Evolutionary conservation across 2,329 filamentous ascomycete genomes (phyloP).

Genomic region (Emericellopsis cladophorae): DNA sequence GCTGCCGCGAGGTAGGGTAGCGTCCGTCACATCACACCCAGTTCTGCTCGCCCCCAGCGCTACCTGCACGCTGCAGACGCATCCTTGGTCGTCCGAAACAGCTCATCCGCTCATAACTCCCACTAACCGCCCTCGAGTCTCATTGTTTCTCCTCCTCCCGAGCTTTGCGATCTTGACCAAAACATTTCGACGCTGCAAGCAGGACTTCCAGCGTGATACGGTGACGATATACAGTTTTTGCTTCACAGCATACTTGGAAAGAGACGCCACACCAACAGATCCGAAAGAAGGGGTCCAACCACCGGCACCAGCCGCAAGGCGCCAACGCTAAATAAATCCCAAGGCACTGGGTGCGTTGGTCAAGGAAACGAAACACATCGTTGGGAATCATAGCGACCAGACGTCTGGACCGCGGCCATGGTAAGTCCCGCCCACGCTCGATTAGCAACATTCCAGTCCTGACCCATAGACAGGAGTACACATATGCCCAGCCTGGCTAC

Average conservation of each 20-base stretch:
- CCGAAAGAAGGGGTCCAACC: conserved; percentile 10
- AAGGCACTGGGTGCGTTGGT: no score
- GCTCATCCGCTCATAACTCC: conserved; percentile 34
- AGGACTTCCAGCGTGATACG: no score
- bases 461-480: conserved; percentile 18
- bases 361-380: conserved; percentile 7
- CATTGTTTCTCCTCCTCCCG: conserved; percentile 18
- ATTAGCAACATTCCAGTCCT: background rate
- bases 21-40: conserved; percentile 3
- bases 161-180: conserved; percentile 26
- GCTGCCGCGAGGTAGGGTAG: background rate
- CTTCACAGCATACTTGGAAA: conserved; percentile 11
- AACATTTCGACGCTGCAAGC: conserved; percentile 17
- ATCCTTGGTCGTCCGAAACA: background rate
- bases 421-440: background rate
- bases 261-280: conserved; percentile 7
- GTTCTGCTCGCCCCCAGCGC: background rate
- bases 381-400: background rate
- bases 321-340: conserved; percentile 1
- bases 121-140: conserved; percentile 28
- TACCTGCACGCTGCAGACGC: background rate
- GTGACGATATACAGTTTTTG: conserved; percentile 5
- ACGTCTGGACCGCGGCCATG: background rate
- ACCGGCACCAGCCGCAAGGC: conserved; percentile 23
- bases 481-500: conserved; percentile 20